Percentiles rank a stretch among this genome's conserved stretches.
Conservation (phyloP, 306 rosid species). For the Prunus campanulata region DNA sequence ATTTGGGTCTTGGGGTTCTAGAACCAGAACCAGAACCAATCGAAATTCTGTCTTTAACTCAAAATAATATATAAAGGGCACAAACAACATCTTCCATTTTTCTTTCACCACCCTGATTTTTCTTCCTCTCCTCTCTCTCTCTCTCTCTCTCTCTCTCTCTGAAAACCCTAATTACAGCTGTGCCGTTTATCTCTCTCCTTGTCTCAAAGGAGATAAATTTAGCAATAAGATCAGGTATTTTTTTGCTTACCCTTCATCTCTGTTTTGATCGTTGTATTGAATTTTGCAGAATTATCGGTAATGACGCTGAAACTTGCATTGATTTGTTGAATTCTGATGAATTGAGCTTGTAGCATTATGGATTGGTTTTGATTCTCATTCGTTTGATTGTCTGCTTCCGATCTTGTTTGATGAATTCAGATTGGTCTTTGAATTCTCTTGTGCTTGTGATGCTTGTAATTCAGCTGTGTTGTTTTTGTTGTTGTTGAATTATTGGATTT, state of each 20-base stretch:
- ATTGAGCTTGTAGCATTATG: constrained; percentile 33
- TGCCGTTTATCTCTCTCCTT: constrained; percentile 32
- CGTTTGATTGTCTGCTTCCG: constrained; percentile 30
- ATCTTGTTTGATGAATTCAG: background rate
- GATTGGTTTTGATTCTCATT: constrained; percentile 17
- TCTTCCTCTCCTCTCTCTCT: constrained; percentile 31
- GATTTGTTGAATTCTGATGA: constrained; percentile 34
- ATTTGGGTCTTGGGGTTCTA: constrained; percentile 31
- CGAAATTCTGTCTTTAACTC: constrained; percentile 22
- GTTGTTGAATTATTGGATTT: constrained; percentile 39
- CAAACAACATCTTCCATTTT: constrained; percentile 10
- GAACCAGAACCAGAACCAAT: constrained; percentile 42
- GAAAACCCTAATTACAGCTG: constrained; percentile 70
- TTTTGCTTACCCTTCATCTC: constrained; percentile 17
- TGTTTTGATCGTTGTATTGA: background rate
- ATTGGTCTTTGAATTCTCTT: constrained; percentile 15
- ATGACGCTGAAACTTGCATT: constrained; percentile 18
- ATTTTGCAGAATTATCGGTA: constrained; percentile 10
- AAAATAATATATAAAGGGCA: constrained; percentile 3
- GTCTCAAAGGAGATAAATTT: constrained; percentile 1
- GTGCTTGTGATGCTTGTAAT: constrained; percentile 10
- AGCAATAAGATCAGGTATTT: constrained; percentile 57
- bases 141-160: constrained; percentile 26
- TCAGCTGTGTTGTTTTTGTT: background rate
- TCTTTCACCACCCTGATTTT: constrained; percentile 16